A percentile compares a stretch with the other conserved stretches of the same genome.
Evolutionary conservation across 345 rosid genomes (phyloP).

Genomic region (Stellera chamaejasme): DNA sequence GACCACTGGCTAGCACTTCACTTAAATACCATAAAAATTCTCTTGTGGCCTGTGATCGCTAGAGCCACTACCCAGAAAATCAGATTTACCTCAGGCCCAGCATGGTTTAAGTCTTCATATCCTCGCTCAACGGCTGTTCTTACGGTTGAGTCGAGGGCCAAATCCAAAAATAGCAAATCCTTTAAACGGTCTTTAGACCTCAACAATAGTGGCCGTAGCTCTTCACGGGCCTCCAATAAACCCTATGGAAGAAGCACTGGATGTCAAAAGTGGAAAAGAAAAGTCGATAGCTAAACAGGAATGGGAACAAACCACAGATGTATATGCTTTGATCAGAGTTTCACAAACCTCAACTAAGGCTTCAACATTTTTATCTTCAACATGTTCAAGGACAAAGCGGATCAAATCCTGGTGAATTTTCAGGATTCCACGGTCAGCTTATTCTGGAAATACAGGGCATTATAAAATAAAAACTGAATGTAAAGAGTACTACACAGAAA

Average conservation of each 20-base stretch:
- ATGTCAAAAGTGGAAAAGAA: neutral
- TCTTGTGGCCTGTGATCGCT: too few species aligned
- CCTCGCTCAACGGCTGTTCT: slow-evolving; percentile 32
- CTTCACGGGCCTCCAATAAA: slow-evolving; percentile 31
- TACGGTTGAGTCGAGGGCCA: slow-evolving; percentile 29
- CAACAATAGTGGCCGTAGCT: slow-evolving; percentile 25
- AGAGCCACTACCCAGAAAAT: too few species aligned
- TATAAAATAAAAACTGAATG: slow-evolving; percentile 11
- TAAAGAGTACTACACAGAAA: slow-evolving; percentile 45
- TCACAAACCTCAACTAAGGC: slow-evolving; percentile 29
- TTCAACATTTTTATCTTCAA: slow-evolving; percentile 20
- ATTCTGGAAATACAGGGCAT: slow-evolving; percentile 4
- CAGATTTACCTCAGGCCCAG: slow-evolving; percentile 73
- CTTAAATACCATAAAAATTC: too few species aligned
- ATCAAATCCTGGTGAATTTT: slow-evolving; percentile 21
- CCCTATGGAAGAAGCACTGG: slow-evolving; percentile 17
- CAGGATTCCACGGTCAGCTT: slow-evolving; percentile 6
- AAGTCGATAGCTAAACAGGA: neutral
- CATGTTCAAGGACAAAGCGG: slow-evolving; percentile 27
- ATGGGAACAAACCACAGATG: neutral
- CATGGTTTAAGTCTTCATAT: slow-evolving; percentile 32
- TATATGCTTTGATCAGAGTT: slow-evolving; percentile 3
- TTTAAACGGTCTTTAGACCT: slow-evolving; percentile 21
- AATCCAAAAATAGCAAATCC: slow-evolving; percentile 35
- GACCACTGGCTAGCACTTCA: too few species aligned